Base-by-base conservation (phyloP, 352 stramenopile genomes). In the Phytophthora cryptogea region DNA sequence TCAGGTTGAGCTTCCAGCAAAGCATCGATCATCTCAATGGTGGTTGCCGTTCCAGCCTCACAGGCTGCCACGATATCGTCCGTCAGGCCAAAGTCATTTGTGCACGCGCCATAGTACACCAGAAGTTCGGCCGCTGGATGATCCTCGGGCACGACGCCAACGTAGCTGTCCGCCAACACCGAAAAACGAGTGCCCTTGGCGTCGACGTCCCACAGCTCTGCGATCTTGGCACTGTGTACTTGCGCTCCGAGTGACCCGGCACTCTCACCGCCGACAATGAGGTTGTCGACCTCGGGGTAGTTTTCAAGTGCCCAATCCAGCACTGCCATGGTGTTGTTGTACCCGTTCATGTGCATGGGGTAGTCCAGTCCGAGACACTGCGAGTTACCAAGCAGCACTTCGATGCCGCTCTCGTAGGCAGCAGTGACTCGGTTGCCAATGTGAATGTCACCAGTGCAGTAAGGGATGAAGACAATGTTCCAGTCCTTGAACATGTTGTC, bases 381-480 rank as follows among this genome's bases (percentile, higher is more conserved):
- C 10, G 39, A 50, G 47, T 78, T 73, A 33, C 61, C 59, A 23
- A 87, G 57, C 11, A 83, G 41, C 8, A 39, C 36, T 23, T 77
- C 72, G 11, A 80, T 63, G 32, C 49, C 56, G 46, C 67, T 74
- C 39, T 78, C 62, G 17, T 61, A 62, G 8, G 49, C 20, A 5
- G 36, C 50, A 2, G 48, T 52, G 9, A 74, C 35, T 7, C 56
- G 42, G 63, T 76, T 85, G 44, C 81, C 81, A 4, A 85, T 48
- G 43, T 91, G 80, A 32, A 91, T 68, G 40, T 91, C 79, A 37
- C 79, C 77, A 17, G 79, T 88, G 73, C 81, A 91, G 67, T 91
- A 89, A 20, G 77, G 79, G 8, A 91, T 63, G 61, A 85, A 74
- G 8, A 91, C 74, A 47, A 89, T 76, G 65, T 86, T 86, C 79